Percentiles rank a stretch among this genome's conserved stretches.
Evolutionary conservation across 345 rosid genomes (phyloP).

Genomic region (Eucalyptus viminalis): DNA sequence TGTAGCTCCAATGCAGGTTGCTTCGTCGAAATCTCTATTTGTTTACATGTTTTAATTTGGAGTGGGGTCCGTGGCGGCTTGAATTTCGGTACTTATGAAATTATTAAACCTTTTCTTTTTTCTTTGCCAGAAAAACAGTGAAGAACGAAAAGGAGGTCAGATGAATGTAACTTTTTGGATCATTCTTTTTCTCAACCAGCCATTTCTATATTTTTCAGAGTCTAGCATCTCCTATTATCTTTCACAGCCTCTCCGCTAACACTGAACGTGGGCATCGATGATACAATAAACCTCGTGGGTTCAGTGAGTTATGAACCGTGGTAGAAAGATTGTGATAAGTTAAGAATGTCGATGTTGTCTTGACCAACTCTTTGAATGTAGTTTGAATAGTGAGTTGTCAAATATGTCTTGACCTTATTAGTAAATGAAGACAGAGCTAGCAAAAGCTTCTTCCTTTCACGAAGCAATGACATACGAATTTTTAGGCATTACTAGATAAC

Average conservation of each 20-base stretch:
- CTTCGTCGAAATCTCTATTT: neutral
- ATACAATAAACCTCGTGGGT: no score
- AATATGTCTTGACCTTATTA: neutral
- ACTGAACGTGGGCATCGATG: fast-evolving
- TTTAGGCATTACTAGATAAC: neutral
- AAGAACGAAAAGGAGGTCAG: neutral
- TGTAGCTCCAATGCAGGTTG: neutral
- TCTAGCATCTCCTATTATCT: no score
- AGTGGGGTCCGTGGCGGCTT: neutral
- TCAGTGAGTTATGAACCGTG: no score
- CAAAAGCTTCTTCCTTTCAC: neutral
- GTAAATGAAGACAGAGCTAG: neutral
- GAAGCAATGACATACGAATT: neutral
- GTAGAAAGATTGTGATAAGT: no score
- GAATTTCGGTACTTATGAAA: no score
- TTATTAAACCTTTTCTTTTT: no score
- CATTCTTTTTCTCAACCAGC: fast-evolving
- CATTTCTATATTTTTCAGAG: neutral
- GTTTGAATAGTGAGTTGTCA: neutral
- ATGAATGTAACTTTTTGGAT: no score
- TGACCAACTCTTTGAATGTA: neutral
- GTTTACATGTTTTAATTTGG: fast-evolving
- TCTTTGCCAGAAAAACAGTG: neutral
- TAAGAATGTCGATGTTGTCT: fast-evolving
- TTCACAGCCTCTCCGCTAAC: fast-evolving